A percentile compares a stretch with the other conserved stretches of the same genome.
Evolutionary conservation across 2,329 filamentous ascomycete genomes (phyloP).

Genomic region (Hirsutella thompsonii): DNA sequence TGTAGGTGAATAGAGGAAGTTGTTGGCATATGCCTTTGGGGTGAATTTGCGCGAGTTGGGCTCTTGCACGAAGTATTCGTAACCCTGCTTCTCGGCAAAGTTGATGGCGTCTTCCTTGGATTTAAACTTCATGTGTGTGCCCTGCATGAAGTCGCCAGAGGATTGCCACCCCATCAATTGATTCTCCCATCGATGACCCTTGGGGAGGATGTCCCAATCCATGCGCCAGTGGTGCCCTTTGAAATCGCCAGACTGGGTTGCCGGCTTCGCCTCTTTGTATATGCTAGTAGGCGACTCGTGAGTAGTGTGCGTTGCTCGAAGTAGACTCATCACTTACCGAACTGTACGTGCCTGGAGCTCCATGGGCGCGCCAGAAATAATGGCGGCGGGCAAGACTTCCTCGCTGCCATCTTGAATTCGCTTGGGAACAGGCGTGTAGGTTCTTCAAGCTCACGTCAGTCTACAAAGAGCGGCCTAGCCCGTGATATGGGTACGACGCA

Average conservation of each 20-base stretch:
- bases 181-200: conserved; percentile 97
- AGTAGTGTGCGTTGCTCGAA: not conserved
- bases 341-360: conserved; percentile 92
- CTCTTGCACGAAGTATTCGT: conserved; percentile 98
- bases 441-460: conserved; percentile 33
- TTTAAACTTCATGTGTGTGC: conserved; percentile 81
- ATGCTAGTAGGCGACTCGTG: conserved; percentile 46
- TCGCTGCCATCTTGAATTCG: conserved; percentile 86
- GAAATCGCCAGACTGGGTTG: conserved; percentile 89
- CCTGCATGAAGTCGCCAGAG: conserved; percentile 88
- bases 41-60: conserved; percentile 76
- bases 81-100: conserved; percentile 97
- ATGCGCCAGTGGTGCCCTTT: conserved; percentile 80
- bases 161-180: conserved; percentile 98
- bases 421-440: conserved; percentile 84
- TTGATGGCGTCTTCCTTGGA: conserved; percentile 86
- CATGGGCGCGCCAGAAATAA: conserved; percentile 82
- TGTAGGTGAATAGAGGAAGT: conserved; percentile 75
- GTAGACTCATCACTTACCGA: conserved; percentile 45
- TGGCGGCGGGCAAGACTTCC: conserved; percentile 64
- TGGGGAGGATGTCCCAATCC: conserved; percentile 92
- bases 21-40: conserved; percentile 93
- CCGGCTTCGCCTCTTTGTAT: conserved; percentile 83
- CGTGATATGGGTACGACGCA: conserved; percentile 26
- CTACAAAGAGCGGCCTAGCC: not conserved